Conservation (phyloP, 306 rosid genomes). For the Cicer judaicum region DNA sequence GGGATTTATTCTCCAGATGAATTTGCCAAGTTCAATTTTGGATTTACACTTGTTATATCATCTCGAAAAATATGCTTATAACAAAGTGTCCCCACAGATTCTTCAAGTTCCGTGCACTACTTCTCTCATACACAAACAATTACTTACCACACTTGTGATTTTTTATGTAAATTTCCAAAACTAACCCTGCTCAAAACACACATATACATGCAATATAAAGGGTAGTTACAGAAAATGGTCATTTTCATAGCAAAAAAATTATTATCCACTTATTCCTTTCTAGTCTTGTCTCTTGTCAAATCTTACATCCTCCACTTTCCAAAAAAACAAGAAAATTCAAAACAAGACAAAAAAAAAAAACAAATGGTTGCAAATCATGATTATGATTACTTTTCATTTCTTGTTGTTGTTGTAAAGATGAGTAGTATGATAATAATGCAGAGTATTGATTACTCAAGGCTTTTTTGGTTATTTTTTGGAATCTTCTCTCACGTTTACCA, state of each 20-base stretch:
- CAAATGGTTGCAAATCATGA: constrained; percentile 51
- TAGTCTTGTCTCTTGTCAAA: constrained; percentile 41
- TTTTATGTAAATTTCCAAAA: constrained; percentile 42
- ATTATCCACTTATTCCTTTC: constrained; percentile 13
- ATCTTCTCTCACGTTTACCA: constrained; percentile 59
- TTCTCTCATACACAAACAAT: constrained; percentile 4
- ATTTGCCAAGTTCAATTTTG: no score
- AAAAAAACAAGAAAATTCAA: constrained; percentile 3
- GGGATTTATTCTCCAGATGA: background rate
- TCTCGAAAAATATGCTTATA: constrained; percentile 49
- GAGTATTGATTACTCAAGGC: constrained; percentile 41
- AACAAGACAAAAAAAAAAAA: no score
- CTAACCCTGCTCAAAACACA: constrained; percentile 37
- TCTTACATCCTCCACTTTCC: constrained; percentile 35
- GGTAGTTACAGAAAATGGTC: constrained; percentile 14
- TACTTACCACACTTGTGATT: background rate
- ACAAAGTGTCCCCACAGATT: constrained; percentile 51
- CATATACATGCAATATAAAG: constrained; percentile 25
- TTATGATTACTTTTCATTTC: constrained; percentile 51
- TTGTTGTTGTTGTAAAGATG: constrained; percentile 53
- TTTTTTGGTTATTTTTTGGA: constrained; percentile 49
- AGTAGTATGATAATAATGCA: constrained; percentile 35
- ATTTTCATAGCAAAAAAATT: constrained; percentile 24
- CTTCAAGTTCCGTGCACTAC: constrained; percentile 66
- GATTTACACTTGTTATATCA: background rate